A percentile compares a stretch with the other conserved stretches of the same genome.
phyloP scores from a whole-genome alignment of 805 yeast genomes.

The Saturnispora zaruensis region DNA sequence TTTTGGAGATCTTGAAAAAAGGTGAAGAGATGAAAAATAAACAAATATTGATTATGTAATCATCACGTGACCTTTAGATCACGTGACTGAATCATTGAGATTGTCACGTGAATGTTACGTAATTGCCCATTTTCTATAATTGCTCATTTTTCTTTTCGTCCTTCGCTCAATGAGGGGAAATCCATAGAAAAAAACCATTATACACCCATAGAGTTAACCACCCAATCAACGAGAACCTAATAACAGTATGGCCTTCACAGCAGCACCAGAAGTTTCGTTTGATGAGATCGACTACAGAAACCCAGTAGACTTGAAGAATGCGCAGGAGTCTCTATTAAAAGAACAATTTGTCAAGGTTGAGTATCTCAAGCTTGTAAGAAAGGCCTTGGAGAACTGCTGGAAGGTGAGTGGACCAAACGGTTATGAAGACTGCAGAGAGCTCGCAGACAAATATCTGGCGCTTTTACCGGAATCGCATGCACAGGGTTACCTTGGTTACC shows the following conservation, averaged over 20 bases:
- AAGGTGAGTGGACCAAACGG: slow-evolving; percentile 54
- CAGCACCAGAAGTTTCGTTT: slow-evolving; percentile 68
- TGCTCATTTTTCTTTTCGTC: not conserved
- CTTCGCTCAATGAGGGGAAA: not conserved
- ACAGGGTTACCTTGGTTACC: slow-evolving; percentile 75
- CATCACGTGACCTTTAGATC: not conserved
- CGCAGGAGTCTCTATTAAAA: slow-evolving; percentile 70
- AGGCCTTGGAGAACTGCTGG: slow-evolving; percentile 68
- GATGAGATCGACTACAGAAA: slow-evolving; percentile 75
- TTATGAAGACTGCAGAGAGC: slow-evolving; percentile 70
- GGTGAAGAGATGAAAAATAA: not conserved
- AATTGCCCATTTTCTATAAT: not conserved
- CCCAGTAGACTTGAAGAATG: slow-evolving; percentile 50
- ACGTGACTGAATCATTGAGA: not conserved
- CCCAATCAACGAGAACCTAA: not conserved
- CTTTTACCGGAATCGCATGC: slow-evolving; percentile 63
- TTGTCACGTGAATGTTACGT: not conserved
- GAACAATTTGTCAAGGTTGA: slow-evolving; percentile 72
- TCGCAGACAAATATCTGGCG: slow-evolving; percentile 69
- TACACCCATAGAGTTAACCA: not conserved
- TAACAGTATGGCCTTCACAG: slow-evolving; percentile 17
- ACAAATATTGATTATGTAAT: not conserved
- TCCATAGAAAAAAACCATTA: not conserved
- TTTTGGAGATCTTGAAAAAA: not conserved
- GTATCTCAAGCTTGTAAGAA: slow-evolving; percentile 59